phyloP scores from a whole-genome alignment of 73 alveolate genomes.

The Tetrahymena elliotti region DNA sequence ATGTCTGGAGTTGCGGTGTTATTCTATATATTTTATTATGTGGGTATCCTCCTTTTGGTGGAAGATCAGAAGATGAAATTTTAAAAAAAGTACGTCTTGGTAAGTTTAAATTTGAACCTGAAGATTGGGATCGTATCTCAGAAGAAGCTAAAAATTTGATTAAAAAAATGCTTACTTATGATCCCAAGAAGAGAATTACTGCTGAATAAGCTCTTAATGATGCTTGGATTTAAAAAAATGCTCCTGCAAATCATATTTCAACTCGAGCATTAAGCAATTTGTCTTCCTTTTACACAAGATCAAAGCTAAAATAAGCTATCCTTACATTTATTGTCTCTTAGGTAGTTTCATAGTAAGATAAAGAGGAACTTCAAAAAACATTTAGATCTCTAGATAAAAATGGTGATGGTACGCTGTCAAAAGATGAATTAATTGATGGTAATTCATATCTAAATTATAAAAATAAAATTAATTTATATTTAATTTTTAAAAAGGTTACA shows the following conservation, averaged over 20 bases:
- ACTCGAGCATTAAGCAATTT: slow-evolving; percentile 4
- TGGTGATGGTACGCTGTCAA: slow-evolving; percentile 68
- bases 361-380: slow-evolving; percentile 44
- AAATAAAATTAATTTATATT: background rate
- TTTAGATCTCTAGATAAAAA: slow-evolving; percentile 66
- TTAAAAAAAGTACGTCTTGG: slow-evolving; percentile 32
- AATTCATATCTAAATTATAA: background rate
- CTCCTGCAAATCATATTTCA: slow-evolving; percentile 22
- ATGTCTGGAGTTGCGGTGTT: slow-evolving; percentile 51
- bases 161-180: slow-evolving; percentile 36
- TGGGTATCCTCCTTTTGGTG: slow-evolving; percentile 53
- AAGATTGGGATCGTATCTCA: slow-evolving; percentile 43
- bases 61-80: slow-evolving; percentile 33
- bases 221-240: slow-evolving; percentile 42
- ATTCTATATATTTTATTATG: slow-evolving; percentile 40
- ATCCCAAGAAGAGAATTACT: slow-evolving; percentile 29
- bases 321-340: slow-evolving; percentile 38
- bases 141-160: slow-evolving; percentile 49
- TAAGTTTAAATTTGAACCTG: slow-evolving; percentile 17
- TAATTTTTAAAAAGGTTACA: background rate
- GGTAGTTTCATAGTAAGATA: slow-evolving; percentile 25
- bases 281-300: slow-evolving; percentile 22
- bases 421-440: slow-evolving; percentile 54
- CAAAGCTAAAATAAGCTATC: slow-evolving; percentile 36
- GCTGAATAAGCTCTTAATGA: slow-evolving; percentile 52